Conservation (phyloP, 352 stramenopile genomes). For the Pythium myriotylum region DNA sequence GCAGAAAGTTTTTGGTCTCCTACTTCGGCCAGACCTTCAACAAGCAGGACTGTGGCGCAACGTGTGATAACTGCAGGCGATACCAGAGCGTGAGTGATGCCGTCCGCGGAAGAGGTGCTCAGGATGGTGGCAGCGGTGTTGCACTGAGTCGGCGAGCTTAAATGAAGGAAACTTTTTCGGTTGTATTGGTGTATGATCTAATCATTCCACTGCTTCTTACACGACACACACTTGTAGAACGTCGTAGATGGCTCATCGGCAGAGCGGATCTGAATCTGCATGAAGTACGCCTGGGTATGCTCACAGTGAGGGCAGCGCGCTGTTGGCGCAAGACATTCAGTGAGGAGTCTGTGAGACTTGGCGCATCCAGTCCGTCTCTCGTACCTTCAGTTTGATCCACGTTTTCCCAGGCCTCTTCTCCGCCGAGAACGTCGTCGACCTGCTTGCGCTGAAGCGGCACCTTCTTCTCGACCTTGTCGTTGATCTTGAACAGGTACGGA, state of each 20-base stretch:
- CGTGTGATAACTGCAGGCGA: constrained; percentile 70
- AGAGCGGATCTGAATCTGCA: constrained; percentile 99
- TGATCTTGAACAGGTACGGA: constrained; percentile 89
- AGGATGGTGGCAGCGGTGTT: constrained; percentile 1
- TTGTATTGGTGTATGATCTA: constrained; percentile 29
- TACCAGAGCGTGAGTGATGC: constrained; percentile 36
- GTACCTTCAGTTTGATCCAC: constrained; percentile 96
- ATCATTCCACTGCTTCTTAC: constrained; percentile 97
- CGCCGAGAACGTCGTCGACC: constrained; percentile 98
- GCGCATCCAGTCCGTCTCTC: constrained; percentile 7
- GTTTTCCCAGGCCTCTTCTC: constrained; percentile 97
- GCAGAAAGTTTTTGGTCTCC: constrained; percentile 70
- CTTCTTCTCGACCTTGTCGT: constrained; percentile 89
- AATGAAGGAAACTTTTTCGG: constrained; percentile 4
- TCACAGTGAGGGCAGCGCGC: constrained; percentile 95
- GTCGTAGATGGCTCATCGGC: constrained; percentile 98
- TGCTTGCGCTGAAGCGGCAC: constrained; percentile 94
- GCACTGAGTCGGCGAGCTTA: constrained; percentile 1
- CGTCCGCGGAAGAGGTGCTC: constrained; percentile 14
- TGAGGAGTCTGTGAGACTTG: neutral
- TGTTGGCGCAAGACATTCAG: constrained; percentile 21
- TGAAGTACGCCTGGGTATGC: constrained; percentile 98
- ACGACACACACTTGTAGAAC: constrained; percentile 99
- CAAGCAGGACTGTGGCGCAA: constrained; percentile 56
- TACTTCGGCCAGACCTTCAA: constrained; percentile 84